Evolutionary conservation across 805 yeast genomes (phyloP).

Genomic region (Candida hungchunana): DNA sequence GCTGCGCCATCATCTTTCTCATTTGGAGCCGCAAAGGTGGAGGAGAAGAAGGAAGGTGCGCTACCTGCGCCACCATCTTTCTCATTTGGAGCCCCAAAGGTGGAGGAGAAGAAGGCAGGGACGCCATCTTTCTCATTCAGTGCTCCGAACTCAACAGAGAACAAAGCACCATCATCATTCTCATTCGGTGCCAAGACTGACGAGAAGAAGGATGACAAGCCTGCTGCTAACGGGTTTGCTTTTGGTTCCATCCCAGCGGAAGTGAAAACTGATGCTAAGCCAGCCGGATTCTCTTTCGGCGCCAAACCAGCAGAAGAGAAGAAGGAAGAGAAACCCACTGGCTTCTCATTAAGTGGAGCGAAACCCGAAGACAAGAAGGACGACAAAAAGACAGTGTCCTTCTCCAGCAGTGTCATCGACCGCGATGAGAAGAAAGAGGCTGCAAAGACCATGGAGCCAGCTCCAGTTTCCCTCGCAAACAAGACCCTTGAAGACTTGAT

Average conservation of each 20-base stretch:
- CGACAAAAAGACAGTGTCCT: conserved; percentile 27
- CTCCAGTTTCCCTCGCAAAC: conserved; percentile 77
- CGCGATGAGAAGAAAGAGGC: conserved; percentile 33
- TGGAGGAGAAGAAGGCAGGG: conserved; percentile 5
- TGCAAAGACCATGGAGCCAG: conserved; percentile 56
- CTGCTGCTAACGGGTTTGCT: conserved; percentile 1
- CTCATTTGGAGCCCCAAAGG: conserved; percentile 13
- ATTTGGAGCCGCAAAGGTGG: conserved; percentile 12
- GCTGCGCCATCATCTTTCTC: conserved; percentile 3
- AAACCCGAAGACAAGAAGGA: conserved; percentile 16
- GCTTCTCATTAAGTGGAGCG: conserved; percentile 26
- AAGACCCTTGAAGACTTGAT: conserved; percentile 91
- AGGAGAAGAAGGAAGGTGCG: conserved; percentile 11
- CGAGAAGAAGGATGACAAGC: conserved; percentile 17
- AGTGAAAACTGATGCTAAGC: background rate
- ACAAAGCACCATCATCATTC: conserved; percentile 10
- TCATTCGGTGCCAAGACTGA: conserved; percentile 22
- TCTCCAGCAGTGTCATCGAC: conserved; percentile 23
- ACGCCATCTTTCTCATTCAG: conserved; percentile 5
- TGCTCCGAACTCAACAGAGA: no score
- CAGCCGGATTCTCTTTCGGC: conserved; percentile 22
- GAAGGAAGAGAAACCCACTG: conserved; percentile 19
- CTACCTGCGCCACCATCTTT: conserved; percentile 3
- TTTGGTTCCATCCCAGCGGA: conserved; percentile 1
- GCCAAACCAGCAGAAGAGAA: conserved; percentile 10